Base-by-base conservation (phyloP, 2,329 filamentous ascomycete genomes). In the Nakataea oryzae region DNA sequence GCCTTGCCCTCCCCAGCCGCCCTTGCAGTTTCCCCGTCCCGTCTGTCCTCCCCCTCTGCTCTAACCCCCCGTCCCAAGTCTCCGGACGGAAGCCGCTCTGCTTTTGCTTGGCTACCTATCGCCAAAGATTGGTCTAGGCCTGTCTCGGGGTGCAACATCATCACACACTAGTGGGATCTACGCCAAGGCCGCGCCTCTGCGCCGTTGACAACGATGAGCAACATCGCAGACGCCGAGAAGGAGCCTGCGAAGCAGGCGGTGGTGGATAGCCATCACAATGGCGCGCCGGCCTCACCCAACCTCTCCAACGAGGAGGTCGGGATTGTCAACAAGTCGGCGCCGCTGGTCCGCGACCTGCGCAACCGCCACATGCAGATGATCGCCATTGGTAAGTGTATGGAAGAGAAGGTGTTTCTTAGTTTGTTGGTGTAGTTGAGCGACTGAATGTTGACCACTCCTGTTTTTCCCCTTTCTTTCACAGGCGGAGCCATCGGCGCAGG, bases 401-500 rank as follows among this genome's bases (percentile, higher is more conserved):
- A 26, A 11, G 9, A 41, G 9, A 9, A 9, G 12, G 9, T 24
- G 9, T n/a, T 50, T 47, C 21, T 41, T 17, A 14, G 4, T 54
- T 28, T 56, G 17, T 7, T 50, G n/a, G n/a, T 24, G 17, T 50
- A 17, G 17, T 21, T 26, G n/a, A 27, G 41, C 30, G 24, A 2
- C 47, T 30, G 29, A 47, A 28, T n/a, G 3, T 13, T n/a, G 17
- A 21, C n/a, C 21, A 59, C 13, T 41, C 1, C 27, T 29, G 3
- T 29, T 17, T 21, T 30, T 26, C 6, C 28, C 32, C 14, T 17
- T 54, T 24, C 17, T 54, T 54, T 26, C 29, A 17, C 61, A 76
- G 75, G 75, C 61, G 76, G 76, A 68, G 74, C 76, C 17, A 78
- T 79, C 58, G 76, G 76, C 63, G 76, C 76, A 65, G 88, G 88